phyloP scores from a whole-genome alignment of 2,329 filamentous ascomycete species.

The Thelonectria olida region DNA sequence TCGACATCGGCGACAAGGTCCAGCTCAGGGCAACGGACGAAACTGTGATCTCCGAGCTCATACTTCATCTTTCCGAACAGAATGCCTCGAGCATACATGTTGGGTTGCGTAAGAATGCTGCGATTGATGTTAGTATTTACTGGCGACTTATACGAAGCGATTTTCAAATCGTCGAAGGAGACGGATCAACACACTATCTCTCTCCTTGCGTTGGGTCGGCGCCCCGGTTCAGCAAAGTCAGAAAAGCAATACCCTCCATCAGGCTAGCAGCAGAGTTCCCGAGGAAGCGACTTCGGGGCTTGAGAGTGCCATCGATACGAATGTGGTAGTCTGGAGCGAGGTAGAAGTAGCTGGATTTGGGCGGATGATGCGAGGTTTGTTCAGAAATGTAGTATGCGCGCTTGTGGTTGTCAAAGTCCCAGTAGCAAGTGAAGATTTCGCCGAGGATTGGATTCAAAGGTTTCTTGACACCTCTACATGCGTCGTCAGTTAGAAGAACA shows the following conservation, averaged over 20 bases:
- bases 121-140: conserved; percentile 13
- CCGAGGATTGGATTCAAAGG: conserved; percentile 96
- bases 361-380: conserved; percentile 97
- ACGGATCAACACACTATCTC: conserved; percentile 76
- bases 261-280: conserved; percentile 97
- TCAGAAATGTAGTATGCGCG: conserved; percentile 96
- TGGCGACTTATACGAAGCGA: conserved; percentile 23
- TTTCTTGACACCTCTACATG: conserved; percentile 89
- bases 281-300: conserved; percentile 92
- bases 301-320: conserved; percentile 93
- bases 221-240: conserved; percentile 83
- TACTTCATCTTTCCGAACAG: conserved; percentile 99
- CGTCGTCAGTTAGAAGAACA: conserved; percentile 32
- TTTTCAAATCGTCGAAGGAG: background rate
- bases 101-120: conserved; percentile 93
- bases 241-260: conserved; percentile 95
- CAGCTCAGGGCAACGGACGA: conserved; percentile 88
- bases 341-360: conserved; percentile 99
- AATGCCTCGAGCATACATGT: conserved; percentile 98
- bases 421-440: conserved; percentile 94
- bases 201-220: conserved; percentile 74
- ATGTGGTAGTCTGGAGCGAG: conserved; percentile 95
- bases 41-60: conserved; percentile 95
- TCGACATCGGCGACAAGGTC: conserved; percentile 90
- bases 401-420: conserved; percentile 87